These are phyloP conservation scores for Pouteria glomerata DNA, from an alignment of 148 eudicot species.

Conservation along the genomic window DNA sequence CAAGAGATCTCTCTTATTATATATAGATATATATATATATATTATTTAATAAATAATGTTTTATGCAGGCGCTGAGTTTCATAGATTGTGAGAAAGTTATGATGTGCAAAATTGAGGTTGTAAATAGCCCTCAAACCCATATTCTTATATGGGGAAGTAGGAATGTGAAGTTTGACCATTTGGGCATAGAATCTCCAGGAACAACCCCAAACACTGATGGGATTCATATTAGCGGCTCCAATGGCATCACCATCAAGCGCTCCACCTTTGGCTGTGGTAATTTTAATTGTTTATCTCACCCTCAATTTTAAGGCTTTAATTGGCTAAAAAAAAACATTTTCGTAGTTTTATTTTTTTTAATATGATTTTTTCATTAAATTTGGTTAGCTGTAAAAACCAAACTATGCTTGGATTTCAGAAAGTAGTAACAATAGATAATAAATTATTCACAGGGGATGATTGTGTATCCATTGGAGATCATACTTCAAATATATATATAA, in stretches of 20 bases:
- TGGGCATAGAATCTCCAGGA: constrained; percentile 16
- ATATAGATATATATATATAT: no score
- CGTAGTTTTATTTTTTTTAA: no score
- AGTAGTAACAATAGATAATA: no score
- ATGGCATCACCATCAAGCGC: constrained; percentile 3
- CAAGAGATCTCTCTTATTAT: no score
- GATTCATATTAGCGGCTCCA: constrained; percentile 18
- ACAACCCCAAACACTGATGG: constrained; percentile 23
- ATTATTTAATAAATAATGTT: no score
- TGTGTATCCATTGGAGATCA: constrained; percentile 20
- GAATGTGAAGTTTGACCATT: not conserved
- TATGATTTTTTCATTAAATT: no score
- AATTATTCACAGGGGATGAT: constrained; percentile 21
- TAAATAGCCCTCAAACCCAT: constrained; percentile 24
- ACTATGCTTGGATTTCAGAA: no score
- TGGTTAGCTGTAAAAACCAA: no score
- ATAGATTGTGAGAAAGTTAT: constrained; percentile 6
- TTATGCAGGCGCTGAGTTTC: constrained; percentile 15
- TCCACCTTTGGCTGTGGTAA: constrained; percentile 16
- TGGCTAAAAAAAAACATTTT: no score
- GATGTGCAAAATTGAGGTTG: constrained; percentile 8
- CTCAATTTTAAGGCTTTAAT: no score
- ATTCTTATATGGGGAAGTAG: constrained; percentile 9
- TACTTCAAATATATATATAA: constrained; percentile 6
- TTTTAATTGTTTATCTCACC: no score